phyloP scores from a whole-genome alignment of 169 alveolate genomes.

The Cryptosporidium parvum region DNA sequence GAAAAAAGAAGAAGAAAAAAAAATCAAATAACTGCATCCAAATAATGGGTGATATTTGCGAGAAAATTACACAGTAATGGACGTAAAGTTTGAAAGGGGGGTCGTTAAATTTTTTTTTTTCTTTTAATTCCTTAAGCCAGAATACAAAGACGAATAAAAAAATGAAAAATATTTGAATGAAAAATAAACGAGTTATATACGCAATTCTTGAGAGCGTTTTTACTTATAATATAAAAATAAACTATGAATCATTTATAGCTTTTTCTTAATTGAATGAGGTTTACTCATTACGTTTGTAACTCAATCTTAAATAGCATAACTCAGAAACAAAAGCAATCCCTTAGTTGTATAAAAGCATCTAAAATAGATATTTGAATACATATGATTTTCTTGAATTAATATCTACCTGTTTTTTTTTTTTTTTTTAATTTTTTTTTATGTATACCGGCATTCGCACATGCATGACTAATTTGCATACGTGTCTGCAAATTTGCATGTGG shows the following conservation, averaged over 20 bases:
- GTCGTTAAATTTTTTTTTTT: no score
- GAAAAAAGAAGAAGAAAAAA: not conserved
- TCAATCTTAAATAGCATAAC: not conserved
- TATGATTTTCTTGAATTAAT: not conserved
- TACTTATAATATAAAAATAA: not conserved
- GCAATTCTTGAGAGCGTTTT: not conserved
- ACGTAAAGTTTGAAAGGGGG: no score
- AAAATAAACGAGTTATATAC: not conserved
- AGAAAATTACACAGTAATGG: not conserved
- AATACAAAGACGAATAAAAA: no score
- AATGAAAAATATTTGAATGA: no score
- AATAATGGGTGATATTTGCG: not conserved
- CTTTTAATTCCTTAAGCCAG: no score
- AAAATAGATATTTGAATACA: not conserved
- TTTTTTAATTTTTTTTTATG: not conserved
- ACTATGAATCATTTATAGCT: not conserved
- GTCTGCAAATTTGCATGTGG: constrained; percentile 1
- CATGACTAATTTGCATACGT: not conserved
- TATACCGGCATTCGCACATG: not conserved
- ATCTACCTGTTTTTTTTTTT: not conserved
- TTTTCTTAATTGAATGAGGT: not conserved
- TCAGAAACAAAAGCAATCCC: no score
- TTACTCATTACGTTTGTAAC: not conserved
- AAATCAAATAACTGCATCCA: not conserved
- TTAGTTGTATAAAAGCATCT: not conserved